These are phyloP conservation scores for Metschnikowia kofuensis DNA, from an alignment of 805 yeast species.

Conservation along the genomic window DNA sequence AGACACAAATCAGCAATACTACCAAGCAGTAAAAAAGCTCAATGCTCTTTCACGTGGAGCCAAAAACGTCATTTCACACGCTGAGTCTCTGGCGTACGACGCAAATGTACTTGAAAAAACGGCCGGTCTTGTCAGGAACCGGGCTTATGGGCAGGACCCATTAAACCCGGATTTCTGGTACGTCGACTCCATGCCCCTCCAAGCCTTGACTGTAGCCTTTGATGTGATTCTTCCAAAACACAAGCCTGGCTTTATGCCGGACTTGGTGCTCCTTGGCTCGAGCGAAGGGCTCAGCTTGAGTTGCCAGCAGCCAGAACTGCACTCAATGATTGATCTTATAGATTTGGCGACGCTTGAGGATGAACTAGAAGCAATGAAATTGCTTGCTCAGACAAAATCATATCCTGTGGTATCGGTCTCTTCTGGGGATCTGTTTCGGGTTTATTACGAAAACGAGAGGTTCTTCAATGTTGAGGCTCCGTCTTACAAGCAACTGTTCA, in stretches of 20 bases:
- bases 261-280: conserved; percentile 35
- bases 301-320: not conserved
- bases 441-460: conserved; percentile 35
- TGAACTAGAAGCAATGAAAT: conserved; percentile 18
- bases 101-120: not conserved
- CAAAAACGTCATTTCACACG: conserved; percentile 18
- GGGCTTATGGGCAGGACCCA: conserved; percentile 34
- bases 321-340: not conserved
- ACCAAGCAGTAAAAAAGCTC: conserved; percentile 17
- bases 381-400: conserved; percentile 16
- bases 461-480: conserved; percentile 19
- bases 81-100: conserved; percentile 2
- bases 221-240: conserved; percentile 25
- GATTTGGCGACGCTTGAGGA: conserved; percentile 5
- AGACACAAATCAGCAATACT: conserved; percentile 30
- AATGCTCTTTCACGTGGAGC: conserved; percentile 18
- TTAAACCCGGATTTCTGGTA: conserved; percentile 32
- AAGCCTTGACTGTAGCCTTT: conserved; percentile 24
- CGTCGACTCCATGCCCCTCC: conserved; percentile 28
- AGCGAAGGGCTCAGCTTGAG: conserved; percentile 25
- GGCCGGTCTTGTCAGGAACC: conserved; percentile 1
- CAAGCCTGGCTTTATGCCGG: conserved; percentile 27
- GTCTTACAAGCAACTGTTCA: conserved; percentile 7
- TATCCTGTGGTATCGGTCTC: conserved; percentile 23
- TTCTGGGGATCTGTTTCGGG: conserved; percentile 25